Conservation (phyloP, 306 rosid species). For the Corylus americana region DNA sequence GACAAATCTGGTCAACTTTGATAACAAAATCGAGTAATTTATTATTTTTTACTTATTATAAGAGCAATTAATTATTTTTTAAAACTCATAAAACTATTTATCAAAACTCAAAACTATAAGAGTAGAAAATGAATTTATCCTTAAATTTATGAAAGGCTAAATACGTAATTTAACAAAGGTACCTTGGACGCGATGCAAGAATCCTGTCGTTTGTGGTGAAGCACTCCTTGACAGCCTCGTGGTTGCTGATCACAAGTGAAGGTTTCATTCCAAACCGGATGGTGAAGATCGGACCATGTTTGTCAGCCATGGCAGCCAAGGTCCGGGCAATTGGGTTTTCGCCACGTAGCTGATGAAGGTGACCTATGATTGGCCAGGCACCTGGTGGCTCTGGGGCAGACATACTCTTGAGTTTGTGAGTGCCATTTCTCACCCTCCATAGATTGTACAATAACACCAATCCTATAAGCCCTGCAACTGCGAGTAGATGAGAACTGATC, state of each 20-base stretch:
- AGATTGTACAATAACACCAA: conserved; percentile 12
- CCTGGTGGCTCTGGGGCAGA: conserved; percentile 22
- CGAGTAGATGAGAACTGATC: conserved; percentile 14
- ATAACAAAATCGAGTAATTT: too few species aligned
- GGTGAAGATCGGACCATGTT: conserved; percentile 31
- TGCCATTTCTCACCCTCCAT: conserved; percentile 1
- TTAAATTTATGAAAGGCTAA: too few species aligned
- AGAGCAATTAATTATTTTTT: too few species aligned
- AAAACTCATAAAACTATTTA: too few species aligned
- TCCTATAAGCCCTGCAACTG: conserved; percentile 10
- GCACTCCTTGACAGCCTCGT: conserved; percentile 34
- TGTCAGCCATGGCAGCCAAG: conserved; percentile 27
- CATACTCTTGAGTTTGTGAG: conserved; percentile 1
- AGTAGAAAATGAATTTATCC: too few species aligned
- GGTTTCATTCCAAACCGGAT: conserved; percentile 16
- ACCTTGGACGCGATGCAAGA: conserved; percentile 16
- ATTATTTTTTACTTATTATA: too few species aligned
- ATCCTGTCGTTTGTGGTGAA: conserved; percentile 24
- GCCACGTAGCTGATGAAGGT: conserved; percentile 21
- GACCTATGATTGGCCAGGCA: conserved; percentile 32
- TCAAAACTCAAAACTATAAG: too few species aligned
- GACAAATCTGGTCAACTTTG: too few species aligned
- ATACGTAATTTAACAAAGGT: too few species aligned
- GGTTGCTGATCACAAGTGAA: conserved; percentile 31
- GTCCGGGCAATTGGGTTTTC: conserved; percentile 8